Conservation (phyloP, 1,284 basidiomycete genomes). For the Papiliotrema nemorosa region DNA sequence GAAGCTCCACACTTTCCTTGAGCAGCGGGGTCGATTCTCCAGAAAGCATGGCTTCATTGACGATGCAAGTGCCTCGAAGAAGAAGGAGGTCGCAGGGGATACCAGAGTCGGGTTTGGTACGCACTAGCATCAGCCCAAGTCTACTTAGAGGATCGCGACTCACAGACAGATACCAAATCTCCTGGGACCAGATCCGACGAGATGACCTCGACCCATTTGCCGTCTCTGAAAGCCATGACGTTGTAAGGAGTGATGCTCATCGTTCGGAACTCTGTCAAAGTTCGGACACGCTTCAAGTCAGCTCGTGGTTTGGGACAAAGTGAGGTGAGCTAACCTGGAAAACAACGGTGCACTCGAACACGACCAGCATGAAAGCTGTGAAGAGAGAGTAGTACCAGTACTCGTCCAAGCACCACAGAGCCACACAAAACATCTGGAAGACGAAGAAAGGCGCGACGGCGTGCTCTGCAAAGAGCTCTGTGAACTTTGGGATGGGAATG, state of each 20-base stretch:
- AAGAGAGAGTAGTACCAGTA: constrained; percentile 98
- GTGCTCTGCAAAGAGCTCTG: constrained; percentile 83
- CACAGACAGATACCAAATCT: constrained; percentile 73
- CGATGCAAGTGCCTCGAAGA: constrained; percentile 82
- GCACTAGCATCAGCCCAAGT: constrained; percentile 49
- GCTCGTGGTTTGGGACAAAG: too few relatives aligned
- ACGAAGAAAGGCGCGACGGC: constrained; percentile 94
- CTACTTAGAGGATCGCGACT: not conserved
- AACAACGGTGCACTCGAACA: constrained; percentile 95
- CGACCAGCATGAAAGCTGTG: constrained; percentile 92
- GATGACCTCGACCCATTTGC: constrained; percentile 72
- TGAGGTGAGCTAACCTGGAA: constrained; percentile 91
- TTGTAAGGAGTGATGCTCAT: constrained; percentile 89
- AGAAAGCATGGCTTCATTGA: constrained; percentile 96
- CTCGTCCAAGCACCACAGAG: constrained; percentile 91
- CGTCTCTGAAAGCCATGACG: constrained; percentile 73
- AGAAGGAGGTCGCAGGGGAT: constrained; percentile 88
- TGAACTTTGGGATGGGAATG: constrained; percentile 89
- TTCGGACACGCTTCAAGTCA: constrained; percentile 67
- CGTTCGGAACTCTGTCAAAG: constrained; percentile 87
- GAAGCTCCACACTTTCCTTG: constrained; percentile 84
- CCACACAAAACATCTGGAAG: constrained; percentile 93
- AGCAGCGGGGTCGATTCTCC: constrained; percentile 92
- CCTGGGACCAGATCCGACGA: constrained; percentile 84
- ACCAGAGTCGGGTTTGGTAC: constrained; percentile 75